Evolutionary conservation across 2,329 filamentous ascomycete species (phyloP).

Genomic region (Aspergillus melleus): DNA sequence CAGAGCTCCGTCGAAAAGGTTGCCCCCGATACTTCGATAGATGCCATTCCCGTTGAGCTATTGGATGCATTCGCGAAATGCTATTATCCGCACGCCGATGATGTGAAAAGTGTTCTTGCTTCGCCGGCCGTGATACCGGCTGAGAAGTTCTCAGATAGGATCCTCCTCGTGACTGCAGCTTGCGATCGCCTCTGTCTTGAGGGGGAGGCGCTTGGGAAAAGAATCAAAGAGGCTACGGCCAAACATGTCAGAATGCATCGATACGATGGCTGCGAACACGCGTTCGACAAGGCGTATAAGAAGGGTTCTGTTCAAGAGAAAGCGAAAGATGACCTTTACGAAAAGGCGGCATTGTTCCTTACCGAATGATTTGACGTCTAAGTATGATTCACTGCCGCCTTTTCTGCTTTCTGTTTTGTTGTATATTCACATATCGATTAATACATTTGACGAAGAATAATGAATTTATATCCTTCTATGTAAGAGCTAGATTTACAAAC

Average conservation of each 20-base stretch:
- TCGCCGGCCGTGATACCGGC: background rate
- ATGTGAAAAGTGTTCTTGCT: background rate
- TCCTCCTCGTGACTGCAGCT: background rate
- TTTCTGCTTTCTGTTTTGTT: too few relatives aligned
- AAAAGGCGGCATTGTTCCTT: background rate
- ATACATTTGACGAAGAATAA: too few relatives aligned
- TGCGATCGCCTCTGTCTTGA: background rate
- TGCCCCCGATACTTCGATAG: too few relatives aligned
- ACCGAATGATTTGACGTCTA: background rate
- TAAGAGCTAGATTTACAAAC: too few relatives aligned
- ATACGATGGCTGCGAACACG: background rate
- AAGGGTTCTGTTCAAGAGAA: background rate
- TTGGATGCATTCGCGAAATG: background rate
- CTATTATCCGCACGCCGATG: background rate
- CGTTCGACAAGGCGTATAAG: background rate
- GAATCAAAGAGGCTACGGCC: background rate
- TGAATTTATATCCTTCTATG: too few relatives aligned
- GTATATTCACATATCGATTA: too few relatives aligned
- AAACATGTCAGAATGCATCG: background rate
- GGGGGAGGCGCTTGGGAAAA: background rate
- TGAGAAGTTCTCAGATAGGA: background rate
- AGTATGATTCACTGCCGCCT: too few relatives aligned
- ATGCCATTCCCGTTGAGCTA: background rate
- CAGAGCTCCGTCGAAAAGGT: too few relatives aligned
- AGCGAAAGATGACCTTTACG: background rate